Conservation (phyloP, 108 stramenopile genomes). For the Skeletonema grethae region DNA sequence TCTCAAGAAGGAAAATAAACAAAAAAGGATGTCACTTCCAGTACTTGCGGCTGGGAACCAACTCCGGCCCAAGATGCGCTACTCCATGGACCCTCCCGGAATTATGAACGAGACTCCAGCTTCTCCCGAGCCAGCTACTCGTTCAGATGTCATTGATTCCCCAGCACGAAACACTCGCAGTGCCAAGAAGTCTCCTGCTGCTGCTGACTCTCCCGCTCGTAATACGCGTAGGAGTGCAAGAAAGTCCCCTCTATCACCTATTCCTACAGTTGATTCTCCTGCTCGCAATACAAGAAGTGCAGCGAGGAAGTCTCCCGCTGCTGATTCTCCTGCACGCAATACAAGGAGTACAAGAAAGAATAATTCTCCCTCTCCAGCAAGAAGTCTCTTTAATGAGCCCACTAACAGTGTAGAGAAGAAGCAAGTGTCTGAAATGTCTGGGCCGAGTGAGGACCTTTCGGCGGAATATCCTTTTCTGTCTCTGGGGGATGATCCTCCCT, state of each 20-base stretch:
- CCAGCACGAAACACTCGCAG: constrained; percentile 23
- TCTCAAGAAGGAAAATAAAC: constrained; percentile 31
- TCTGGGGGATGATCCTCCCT: constrained; percentile 7
- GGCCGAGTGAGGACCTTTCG: constrained; percentile 9
- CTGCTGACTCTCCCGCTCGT: constrained; percentile 64
- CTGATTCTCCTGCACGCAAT: constrained; percentile 30
- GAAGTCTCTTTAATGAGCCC: constrained; percentile 8
- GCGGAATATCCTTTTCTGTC: constrained; percentile 44
- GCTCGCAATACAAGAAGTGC: constrained; percentile 19
- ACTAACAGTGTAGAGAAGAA: constrained; percentile 12
- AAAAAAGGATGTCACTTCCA: constrained; percentile 24
- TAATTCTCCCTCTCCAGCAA: constrained; percentile 10
- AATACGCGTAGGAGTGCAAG: constrained; percentile 53
- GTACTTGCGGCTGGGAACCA: constrained; percentile 10
- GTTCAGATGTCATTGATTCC: constrained; percentile 15
- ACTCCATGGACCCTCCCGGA: background rate
- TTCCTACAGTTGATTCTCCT: constrained; percentile 41
- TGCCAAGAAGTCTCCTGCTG: constrained; percentile 5
- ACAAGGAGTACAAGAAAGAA: constrained; percentile 18
- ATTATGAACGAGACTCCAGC: background rate
- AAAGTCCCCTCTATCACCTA: constrained; percentile 9
- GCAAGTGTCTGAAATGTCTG: constrained; percentile 13
- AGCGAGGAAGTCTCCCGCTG: constrained; percentile 10
- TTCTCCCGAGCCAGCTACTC: constrained; percentile 5
- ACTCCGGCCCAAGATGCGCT: constrained; percentile 1